Conservation (phyloP, 163 green algal genomes). For the Scenedesmus sp. region DNA sequence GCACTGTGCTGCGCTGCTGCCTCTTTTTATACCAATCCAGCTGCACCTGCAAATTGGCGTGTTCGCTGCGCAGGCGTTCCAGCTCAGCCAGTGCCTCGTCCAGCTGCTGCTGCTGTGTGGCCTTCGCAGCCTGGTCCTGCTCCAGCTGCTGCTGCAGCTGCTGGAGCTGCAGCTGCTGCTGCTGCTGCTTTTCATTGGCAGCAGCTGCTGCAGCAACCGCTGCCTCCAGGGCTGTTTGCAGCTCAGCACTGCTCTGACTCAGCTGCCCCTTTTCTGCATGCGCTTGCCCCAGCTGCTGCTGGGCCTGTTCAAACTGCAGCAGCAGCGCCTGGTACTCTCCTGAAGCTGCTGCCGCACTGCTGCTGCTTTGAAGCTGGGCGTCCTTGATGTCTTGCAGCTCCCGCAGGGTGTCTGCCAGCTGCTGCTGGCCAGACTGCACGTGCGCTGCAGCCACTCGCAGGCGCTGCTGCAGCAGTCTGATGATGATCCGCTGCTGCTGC, state of each 20-base stretch:
- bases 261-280: background rate
- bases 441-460: background rate
- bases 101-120: background rate
- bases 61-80: conserved; percentile 1
- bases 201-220: background rate
- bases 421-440: background rate
- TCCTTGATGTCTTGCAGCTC: background rate
- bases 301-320: background rate
- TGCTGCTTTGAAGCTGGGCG: background rate
- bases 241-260: background rate
- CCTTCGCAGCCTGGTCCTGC: background rate
- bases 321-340: background rate
- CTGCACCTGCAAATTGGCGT: conserved; percentile 9
- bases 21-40: background rate
- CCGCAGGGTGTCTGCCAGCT: background rate
- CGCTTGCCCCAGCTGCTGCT: background rate
- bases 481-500: conserved; percentile 42
- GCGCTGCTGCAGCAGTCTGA: conserved; percentile 30
- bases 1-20: background rate
- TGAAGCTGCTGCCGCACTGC: background rate
- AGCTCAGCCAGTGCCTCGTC: background rate
- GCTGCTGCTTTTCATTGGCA: background rate
- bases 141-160: conserved; percentile 13
- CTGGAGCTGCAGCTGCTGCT: background rate
- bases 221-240: background rate